Evolutionary conservation across 257 asterid species (phyloP).

Genomic region (Nicotiana noctiflora): DNA sequence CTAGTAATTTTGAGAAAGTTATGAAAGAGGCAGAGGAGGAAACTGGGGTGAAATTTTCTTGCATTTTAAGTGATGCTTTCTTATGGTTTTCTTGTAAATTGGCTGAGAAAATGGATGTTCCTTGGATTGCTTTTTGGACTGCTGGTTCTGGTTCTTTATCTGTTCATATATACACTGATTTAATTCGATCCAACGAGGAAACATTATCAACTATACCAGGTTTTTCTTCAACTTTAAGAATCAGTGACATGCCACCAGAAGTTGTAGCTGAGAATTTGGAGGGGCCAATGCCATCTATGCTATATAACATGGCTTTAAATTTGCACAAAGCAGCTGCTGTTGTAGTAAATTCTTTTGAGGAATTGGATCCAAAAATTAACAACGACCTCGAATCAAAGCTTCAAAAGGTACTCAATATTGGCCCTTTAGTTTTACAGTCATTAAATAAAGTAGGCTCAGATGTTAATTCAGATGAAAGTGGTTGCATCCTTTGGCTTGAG

Average conservation of each 20-base stretch:
- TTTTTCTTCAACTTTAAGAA: slow-evolving; percentile 19
- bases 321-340: slow-evolving; percentile 43
- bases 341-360: slow-evolving; percentile 20
- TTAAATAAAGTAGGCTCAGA: neutral
- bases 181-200: slow-evolving; percentile 21
- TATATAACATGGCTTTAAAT: slow-evolving; percentile 48
- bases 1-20: slow-evolving; percentile 39
- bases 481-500: slow-evolving; percentile 22
- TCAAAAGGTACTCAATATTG: slow-evolving; percentile 16
- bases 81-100: slow-evolving; percentile 50
- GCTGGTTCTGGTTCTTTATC: slow-evolving; percentile 50
- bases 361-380: slow-evolving; percentile 15
- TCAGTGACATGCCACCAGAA: slow-evolving; percentile 55
- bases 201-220: slow-evolving; percentile 46
- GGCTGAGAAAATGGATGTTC: slow-evolving; percentile 44
- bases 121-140: slow-evolving; percentile 72
- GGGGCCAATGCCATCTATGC: slow-evolving; percentile 36
- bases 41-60: slow-evolving; percentile 34
- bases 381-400: slow-evolving; percentile 21
- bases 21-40: slow-evolving; percentile 38
- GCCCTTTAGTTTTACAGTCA: slow-evolving; percentile 15
- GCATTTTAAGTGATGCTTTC: slow-evolving; percentile 59
- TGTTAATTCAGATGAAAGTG: slow-evolving; percentile 10
- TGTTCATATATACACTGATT: slow-evolving; percentile 45
- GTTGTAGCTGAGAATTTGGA: slow-evolving; percentile 28